Base-by-base conservation (phyloP, 352 stramenopile genomes). In the Phytopythium boreale region DNA sequence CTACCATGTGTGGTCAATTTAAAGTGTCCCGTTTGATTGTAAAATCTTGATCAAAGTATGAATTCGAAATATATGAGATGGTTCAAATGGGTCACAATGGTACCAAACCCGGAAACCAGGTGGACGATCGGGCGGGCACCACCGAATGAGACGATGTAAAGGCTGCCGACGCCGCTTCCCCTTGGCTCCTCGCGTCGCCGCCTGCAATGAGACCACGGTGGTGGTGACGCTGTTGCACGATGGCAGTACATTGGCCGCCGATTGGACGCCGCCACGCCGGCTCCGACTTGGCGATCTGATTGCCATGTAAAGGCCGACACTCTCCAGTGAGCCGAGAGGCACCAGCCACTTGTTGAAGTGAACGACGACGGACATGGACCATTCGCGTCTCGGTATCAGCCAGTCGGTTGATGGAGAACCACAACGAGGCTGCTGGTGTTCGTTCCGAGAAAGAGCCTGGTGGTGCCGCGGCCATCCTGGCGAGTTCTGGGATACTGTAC, bases 91-190 rank as follows among this genome's bases (percentile, higher is more conserved):
- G 55, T 39, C 39, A 12, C 3, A 37, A 7, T 1, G 1, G 11
- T 1, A 5, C 37, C 4, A 49, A 27, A 50, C 55, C 37, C 8
- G 8, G 36, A 58, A 58, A 58, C 55, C 34, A 47, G 55, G 34
- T 47, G 37, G 55, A 50, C 34, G 55, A 60, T 60, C 55, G 55
- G 34, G n/a, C 55, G 22, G 37, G 55, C 31, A 60, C 55, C 50
- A 57, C 55, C 36, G 36, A 60, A 14, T 51, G 22, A 11, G 36
- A 17, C 50, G 6, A 58, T 41, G 52, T 58, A 58, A 58, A 58
- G 52, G 52, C 22, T 58, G 26, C 37, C 17, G 26, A 17, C 27
- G 27, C 49, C 24, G 51, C 51, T 31, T 52, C 46, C 22, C 22
- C n/a, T 20, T 12, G n/a, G 22, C 22, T 52, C 46, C 46, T 52